A percentile compares a stretch with the other conserved stretches of the same genome.
Conservation (phyloP, 768 basidiomycete species). For the Cystofilobasidium macerans region DNA sequence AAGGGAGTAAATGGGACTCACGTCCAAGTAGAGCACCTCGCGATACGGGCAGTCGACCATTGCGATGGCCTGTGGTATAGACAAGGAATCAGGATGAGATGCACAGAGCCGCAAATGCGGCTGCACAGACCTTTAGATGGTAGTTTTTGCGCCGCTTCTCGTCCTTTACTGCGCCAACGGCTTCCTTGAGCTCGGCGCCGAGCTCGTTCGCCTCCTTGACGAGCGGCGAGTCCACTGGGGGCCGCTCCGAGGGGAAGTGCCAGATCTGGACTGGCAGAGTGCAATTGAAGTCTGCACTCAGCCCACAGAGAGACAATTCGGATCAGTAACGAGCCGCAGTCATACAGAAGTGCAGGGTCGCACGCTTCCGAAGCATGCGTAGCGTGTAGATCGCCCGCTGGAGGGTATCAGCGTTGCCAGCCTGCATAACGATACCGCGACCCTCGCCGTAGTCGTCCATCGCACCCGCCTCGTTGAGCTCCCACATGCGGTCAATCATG, state of each 20-base stretch:
- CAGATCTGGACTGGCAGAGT: conserved; percentile 36
- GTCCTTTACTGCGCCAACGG: conserved; percentile 32
- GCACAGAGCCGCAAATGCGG: background rate
- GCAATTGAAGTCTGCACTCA: conserved; percentile 26
- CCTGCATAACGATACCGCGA: conserved; percentile 42
- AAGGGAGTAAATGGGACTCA: no score
- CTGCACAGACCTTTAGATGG: conserved; percentile 31
- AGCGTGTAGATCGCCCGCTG: conserved; percentile 28
- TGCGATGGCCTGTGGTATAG: conserved; percentile 29
- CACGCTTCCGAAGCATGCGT: conserved; percentile 20
- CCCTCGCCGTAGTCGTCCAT: conserved; percentile 32
- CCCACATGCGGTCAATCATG: conserved; percentile 34
- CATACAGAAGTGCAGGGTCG: conserved; percentile 21
- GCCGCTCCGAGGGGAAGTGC: conserved; percentile 41
- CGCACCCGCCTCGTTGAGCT: conserved; percentile 27
- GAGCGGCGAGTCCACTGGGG: conserved; percentile 33
- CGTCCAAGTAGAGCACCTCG: conserved; percentile 42
- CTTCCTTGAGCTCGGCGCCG: conserved; percentile 35
- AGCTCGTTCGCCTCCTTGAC: conserved; percentile 26
- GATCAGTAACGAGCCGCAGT: background rate
- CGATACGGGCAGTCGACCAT: conserved; percentile 36
- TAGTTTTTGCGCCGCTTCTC: conserved; percentile 37
- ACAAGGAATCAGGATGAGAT: background rate
- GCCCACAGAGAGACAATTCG: background rate
- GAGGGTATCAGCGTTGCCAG: conserved; percentile 41